A percentile compares a stretch with the other conserved stretches of the same genome.
Conservation (phyloP, 2,329 filamentous ascomycete species). For the Claviceps fusiformis region DNA sequence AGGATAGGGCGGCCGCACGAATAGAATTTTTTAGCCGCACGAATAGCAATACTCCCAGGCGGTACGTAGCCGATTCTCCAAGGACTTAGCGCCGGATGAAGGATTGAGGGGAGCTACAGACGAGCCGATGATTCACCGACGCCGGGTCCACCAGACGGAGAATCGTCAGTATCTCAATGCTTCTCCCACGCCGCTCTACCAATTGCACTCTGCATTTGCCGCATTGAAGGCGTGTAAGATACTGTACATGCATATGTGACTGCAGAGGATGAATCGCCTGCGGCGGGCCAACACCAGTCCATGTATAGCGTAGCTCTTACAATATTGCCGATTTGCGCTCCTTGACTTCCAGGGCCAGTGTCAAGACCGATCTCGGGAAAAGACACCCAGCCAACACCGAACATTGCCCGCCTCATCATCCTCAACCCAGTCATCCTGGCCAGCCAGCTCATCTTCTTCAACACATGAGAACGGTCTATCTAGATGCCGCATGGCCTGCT, state of each 20-base stretch:
- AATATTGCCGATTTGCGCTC: too few species aligned
- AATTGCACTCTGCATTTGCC: too few species aligned
- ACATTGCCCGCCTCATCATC: constrained; percentile 35
- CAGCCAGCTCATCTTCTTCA: constrained; percentile 48
- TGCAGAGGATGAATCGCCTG: background rate
- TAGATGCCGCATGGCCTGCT: constrained; percentile 41
- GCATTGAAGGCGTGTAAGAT: too few species aligned
- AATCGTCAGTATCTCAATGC: too few species aligned
- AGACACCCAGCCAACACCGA: constrained; percentile 58
- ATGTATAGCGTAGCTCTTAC: background rate
- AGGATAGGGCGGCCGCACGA: too few species aligned
- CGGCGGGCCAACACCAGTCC: background rate
- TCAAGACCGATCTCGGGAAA: constrained; percentile 18
- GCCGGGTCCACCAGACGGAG: too few species aligned
- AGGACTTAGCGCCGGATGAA: too few species aligned
- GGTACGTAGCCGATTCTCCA: too few species aligned
- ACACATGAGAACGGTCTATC: constrained; percentile 34
- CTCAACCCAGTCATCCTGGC: constrained; percentile 60
- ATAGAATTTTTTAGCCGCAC: too few species aligned
- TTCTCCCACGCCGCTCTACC: too few species aligned
- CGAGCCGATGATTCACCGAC: constrained; percentile 8
- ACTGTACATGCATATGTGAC: too few species aligned
- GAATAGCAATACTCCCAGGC: too few species aligned
- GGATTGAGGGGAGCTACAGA: background rate
- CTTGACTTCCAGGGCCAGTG: background rate